Conservation (phyloP, 257 asterid genomes). For the Hygrophila difformis region DNA sequence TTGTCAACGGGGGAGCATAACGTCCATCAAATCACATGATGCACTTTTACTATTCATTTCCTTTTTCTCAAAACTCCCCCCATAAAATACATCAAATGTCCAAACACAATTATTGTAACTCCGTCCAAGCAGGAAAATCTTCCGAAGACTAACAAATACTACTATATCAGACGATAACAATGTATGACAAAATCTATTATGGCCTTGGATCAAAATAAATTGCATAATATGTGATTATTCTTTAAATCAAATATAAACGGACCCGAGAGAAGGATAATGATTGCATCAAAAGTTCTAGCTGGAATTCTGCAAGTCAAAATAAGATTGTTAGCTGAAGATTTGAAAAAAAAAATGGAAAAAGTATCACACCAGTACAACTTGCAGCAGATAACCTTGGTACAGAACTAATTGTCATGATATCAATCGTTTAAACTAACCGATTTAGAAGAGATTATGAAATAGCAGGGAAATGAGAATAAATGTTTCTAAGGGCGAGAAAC, state of each 20-base stretch:
- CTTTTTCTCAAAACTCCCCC: no score
- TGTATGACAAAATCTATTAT: neutral
- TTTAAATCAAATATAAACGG: slow-evolving; percentile 18
- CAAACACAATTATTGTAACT: neutral
- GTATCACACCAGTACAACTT: neutral
- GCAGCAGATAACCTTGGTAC: neutral
- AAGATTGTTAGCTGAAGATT: slow-evolving; percentile 18
- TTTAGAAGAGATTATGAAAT: neutral
- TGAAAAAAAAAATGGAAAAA: no score
- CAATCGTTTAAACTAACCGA: neutral
- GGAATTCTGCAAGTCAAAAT: slow-evolving; percentile 69
- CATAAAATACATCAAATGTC: no score
- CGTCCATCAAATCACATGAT: no score
- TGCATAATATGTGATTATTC: slow-evolving; percentile 9
- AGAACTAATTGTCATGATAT: no score
- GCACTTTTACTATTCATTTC: no score
- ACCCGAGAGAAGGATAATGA: slow-evolving; percentile 93
- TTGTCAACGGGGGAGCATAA: no score
- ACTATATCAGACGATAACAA: slow-evolving; percentile 1
- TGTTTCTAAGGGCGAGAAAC: slow-evolving; percentile 20
- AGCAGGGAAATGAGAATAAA: slow-evolving; percentile 10
- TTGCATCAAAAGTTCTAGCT: slow-evolving; percentile 95
- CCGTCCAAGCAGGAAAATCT: slow-evolving; percentile 5
- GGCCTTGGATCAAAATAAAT: slow-evolving; percentile 9
- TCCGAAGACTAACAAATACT: neutral